Evolutionary conservation across 1,284 basidiomycete genomes (phyloP), one percentile per base, ranked within the genome.

Genomic region (Cutaneotrichosporon daszewskae): DNA sequence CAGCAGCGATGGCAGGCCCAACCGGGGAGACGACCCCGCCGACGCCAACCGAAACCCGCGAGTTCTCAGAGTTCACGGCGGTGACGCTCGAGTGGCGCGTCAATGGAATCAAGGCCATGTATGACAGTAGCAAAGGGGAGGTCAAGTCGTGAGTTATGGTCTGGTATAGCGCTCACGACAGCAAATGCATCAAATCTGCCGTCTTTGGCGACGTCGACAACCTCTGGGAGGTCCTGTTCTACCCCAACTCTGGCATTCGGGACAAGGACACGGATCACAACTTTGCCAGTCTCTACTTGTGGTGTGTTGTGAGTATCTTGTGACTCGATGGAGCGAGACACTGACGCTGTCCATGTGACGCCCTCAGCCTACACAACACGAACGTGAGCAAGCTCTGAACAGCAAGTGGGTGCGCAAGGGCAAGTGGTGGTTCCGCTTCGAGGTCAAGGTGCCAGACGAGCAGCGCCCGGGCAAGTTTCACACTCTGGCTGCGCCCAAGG

Each of bases 321-420:
- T 27, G 9, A 14, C 16, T 8, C 17, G 16, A 18, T 22, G 14
- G 18, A n/a, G 9, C 12, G 6, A 18, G 31, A 18, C 16, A 16
- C 20, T 11, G 28, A 4, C 20, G 14, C 16, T 28, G 13, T 35
- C 16, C 18, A 35, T 35, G 33, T 40, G 27, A 35, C 26, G 7
- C 25, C n/a, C 12, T 13, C 40, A 58, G 42, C 86, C 86, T 7
- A 87, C 84, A 0, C 64, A 75, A n/a, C 79, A 82, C 52, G 86
- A 89, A 65, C 82, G 77, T 51, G 83, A 85, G 42, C 75, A 70
- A 22, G 76, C 80, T 0, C 64, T 82, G 14, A 79, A 84, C 50
- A 76, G 77, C 51, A 82, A 77, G 68, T 91, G 87, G 87, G 70
- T 78, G 13, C 79, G 87, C n/a, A 83, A 87, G 49, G 87, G 87